Base-by-base conservation (phyloP, 1,284 basidiomycete genomes). In the Flammula alnicola region DNA sequence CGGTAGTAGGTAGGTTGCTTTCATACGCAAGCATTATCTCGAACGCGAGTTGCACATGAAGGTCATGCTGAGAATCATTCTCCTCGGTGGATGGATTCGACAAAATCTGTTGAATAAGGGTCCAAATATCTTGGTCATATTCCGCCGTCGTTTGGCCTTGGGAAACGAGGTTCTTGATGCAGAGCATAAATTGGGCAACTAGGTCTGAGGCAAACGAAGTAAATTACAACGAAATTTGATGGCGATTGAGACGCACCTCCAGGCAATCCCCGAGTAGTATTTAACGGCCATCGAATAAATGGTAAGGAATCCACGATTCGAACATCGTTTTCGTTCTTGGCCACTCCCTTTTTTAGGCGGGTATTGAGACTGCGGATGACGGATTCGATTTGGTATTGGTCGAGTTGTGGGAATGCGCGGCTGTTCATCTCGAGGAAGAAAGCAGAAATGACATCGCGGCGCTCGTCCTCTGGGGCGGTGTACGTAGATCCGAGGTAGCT, bases 401-500 rank as follows among this genome's bases (percentile, higher is more conserved):
- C 46, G 9, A 55, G 32, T 32, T 51, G 53, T 5, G 45, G 44
- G 20, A 51, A 55, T 9, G 49, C 42, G 26, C 46, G 49, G 33
- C 33, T 45, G 12, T 55, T 51, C 7, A 47, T 19, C 36, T 55
- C 53, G 12, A 55, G 45, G 20, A 55, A 55, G 16, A 55, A 36
- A 12, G 49, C 41, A 2, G 49, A 45, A n/a, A 48, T 25, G 4
- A 49, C 37, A 10, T 55, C 53, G 17, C 32, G 33, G 19, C 44
- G 27, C 22, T 51, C 53, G 16, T 50, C 33, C n/a, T 47, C 33
- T 1, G 44, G n/a, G 12, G 40, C 40, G 7, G 19, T 12, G 22
- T 12, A 23, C 1, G 44, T 29, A 7, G 47, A n/a, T n/a, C n/a
- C n/a, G n/a, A n/a, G 42, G 23, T 42, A 45, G 11, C n/a, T 10